Evolutionary conservation across 208 protist genomes (phyloP).

Genomic region (Acanthamoeba lugdunensis): DNA sequence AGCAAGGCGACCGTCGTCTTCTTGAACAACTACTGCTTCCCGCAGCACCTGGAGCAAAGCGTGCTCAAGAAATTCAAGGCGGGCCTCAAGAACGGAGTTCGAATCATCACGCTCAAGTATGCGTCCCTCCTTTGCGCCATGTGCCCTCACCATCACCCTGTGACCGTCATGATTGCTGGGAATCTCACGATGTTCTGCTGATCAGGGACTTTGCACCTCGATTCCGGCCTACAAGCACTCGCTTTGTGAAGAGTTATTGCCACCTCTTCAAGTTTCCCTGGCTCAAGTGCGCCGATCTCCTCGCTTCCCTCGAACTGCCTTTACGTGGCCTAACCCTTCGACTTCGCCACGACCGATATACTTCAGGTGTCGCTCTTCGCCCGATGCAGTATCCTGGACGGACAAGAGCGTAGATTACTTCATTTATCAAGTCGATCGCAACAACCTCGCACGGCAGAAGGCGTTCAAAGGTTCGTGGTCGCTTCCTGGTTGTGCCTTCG

Average conservation of each 20-base stretch:
- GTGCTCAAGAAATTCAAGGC: slow-evolving; percentile 46
- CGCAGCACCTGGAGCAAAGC: slow-evolving; percentile 35
- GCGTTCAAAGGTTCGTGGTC: not conserved
- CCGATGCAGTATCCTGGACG: slow-evolving; percentile 41
- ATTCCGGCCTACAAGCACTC: slow-evolving; percentile 36
- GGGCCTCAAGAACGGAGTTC: not conserved
- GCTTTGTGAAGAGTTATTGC: slow-evolving; percentile 10
- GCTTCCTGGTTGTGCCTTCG: not conserved
- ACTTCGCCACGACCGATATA: too few species aligned
- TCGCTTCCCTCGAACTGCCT: not conserved
- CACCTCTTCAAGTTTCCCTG: slow-evolving; percentile 58
- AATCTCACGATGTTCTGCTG: not conserved
- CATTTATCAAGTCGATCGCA: slow-evolving; percentile 37
- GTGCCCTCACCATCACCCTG: not conserved
- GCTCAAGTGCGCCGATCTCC: not conserved
- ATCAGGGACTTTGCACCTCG: slow-evolving; percentile 43
- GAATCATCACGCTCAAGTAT: slow-evolving; percentile 35
- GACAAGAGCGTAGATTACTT: slow-evolving; percentile 43
- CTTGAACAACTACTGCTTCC: slow-evolving; percentile 62
- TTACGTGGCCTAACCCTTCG: not conserved
- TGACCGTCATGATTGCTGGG: not conserved
- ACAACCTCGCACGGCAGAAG: slow-evolving; percentile 1
- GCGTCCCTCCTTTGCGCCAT: not conserved
- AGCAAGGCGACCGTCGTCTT: slow-evolving; percentile 58
- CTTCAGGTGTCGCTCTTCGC: not conserved